These are phyloP conservation scores for Gracilaria domingensis DNA, from an alignment of 23 red algal species.

Conservation along the genomic window DNA sequence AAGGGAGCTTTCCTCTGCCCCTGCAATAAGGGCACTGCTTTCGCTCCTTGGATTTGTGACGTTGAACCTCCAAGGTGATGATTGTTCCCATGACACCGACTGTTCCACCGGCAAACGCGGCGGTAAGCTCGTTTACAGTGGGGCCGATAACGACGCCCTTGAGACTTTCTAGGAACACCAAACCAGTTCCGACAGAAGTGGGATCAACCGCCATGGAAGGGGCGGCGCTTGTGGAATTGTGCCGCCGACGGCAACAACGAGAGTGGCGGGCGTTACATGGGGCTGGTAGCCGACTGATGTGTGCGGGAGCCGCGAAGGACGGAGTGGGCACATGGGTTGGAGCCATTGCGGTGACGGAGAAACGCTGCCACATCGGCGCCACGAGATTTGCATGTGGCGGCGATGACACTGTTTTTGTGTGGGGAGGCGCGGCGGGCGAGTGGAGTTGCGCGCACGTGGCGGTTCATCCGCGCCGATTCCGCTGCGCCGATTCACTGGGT, in stretches of 20 bases:
- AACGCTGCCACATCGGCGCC: no score
- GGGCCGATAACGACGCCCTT: slow-evolving; percentile 82
- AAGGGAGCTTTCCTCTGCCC: slow-evolving; percentile 82
- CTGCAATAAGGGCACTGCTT: slow-evolving; percentile 96
- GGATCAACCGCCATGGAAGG: slow-evolving; percentile 43
- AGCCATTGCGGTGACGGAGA: neutral
- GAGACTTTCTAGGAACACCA: slow-evolving; percentile 34
- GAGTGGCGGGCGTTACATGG: neutral
- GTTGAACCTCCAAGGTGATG: slow-evolving; percentile 83
- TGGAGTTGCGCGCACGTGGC: no score
- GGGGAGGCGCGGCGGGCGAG: no score
- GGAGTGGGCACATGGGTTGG: neutral
- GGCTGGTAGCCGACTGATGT: neutral
- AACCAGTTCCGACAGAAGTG: slow-evolving; percentile 49
- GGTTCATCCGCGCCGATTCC: no score
- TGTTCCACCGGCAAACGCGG: slow-evolving; percentile 91
- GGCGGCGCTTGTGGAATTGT: neutral
- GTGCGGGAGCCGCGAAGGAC: slow-evolving; percentile 11
- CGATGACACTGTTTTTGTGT: no score
- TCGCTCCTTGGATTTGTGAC: slow-evolving; percentile 64
- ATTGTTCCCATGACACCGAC: slow-evolving; percentile 99
- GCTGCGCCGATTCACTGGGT: neutral
- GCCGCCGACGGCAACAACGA: neutral
- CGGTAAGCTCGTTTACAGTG: slow-evolving; percentile 88
- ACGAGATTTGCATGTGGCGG: no score